Percentiles rank a stretch among this genome's conserved stretches.
phyloP scores from a whole-genome alignment of 345 rosid genomes.

The Lagerstroemia speciosa region DNA sequence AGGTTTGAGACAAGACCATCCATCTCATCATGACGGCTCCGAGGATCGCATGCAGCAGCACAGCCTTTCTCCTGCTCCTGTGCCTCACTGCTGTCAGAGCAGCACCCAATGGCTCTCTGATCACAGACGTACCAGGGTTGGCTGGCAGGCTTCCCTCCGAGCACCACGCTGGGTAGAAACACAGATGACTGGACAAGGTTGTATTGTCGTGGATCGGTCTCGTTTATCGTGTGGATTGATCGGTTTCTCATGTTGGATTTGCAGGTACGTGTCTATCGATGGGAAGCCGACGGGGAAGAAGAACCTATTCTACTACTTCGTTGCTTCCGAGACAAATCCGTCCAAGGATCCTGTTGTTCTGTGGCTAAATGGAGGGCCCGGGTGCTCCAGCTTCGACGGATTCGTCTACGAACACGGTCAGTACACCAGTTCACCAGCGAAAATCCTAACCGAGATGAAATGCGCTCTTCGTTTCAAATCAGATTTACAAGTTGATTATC shows the following conservation, averaged over 20 bases:
- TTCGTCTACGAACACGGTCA: conserved; percentile 81
- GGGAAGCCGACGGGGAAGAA: too few relatives aligned
- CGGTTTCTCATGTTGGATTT: not conserved
- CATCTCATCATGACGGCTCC: too few relatives aligned
- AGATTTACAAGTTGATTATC: not conserved
- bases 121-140: conserved; percentile 15
- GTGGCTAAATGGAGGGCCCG: conserved; percentile 98
- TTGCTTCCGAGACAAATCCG: conserved; percentile 64
- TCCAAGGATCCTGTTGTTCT: conserved; percentile 67
- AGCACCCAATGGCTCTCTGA: conserved; percentile 12
- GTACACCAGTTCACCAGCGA: not conserved
- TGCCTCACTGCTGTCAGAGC: not conserved
- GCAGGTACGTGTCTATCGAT: conserved; percentile 65
- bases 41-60: too few relatives aligned
- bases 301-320: conserved; percentile 70
- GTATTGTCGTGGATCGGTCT: too few relatives aligned
- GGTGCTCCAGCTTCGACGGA: conserved; percentile 93
- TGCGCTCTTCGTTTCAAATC: too few relatives aligned
- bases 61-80: not conserved
- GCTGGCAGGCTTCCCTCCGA: conserved; percentile 16
- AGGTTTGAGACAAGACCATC: too few relatives aligned
- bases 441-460: too few relatives aligned
- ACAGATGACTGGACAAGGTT: too few relatives aligned
- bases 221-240: not conserved
- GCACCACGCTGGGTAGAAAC: conserved; percentile 2